phyloP scores from a whole-genome alignment of 148 eudicot species.

The Fallopia convolvulus region DNA sequence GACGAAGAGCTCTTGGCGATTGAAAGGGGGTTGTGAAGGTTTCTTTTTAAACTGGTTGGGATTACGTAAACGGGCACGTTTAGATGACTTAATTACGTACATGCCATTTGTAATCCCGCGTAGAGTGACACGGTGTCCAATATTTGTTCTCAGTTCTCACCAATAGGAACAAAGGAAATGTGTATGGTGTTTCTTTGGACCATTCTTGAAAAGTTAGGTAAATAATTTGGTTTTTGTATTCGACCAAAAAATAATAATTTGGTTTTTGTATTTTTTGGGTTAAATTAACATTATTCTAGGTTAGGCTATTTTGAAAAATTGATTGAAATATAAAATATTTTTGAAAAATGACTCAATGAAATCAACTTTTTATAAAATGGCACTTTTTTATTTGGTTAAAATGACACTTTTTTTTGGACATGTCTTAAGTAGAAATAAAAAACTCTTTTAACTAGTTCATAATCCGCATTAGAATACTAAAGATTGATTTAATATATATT shows the following conservation, averaged over 20 bases:
- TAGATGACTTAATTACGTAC: background rate
- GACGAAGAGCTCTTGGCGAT: conserved; percentile 4
- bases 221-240: too few relatives aligned
- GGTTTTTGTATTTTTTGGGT: background rate
- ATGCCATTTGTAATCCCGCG: background rate
- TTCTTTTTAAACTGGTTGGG: background rate
- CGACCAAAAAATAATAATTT: too few relatives aligned
- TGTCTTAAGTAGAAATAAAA: too few relatives aligned
- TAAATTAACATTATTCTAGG: background rate
- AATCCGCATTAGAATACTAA: background rate
- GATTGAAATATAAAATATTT: background rate
- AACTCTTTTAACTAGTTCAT: background rate
- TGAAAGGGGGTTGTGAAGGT: background rate
- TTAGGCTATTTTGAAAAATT: background rate
- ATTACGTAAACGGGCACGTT: background rate
- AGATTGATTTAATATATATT: background rate
- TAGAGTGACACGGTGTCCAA: background rate
- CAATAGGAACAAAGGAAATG: background rate
- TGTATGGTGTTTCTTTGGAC: too few relatives aligned
- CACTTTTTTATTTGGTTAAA: too few relatives aligned
- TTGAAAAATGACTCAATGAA: too few relatives aligned
- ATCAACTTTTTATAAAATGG: background rate
- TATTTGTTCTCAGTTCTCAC: background rate
- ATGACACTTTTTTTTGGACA: background rate
- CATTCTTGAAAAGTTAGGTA: too few relatives aligned